Base-by-base conservation (phyloP, 2,329 filamentous ascomycete species). In the Magnaporthales sp. region DNA sequence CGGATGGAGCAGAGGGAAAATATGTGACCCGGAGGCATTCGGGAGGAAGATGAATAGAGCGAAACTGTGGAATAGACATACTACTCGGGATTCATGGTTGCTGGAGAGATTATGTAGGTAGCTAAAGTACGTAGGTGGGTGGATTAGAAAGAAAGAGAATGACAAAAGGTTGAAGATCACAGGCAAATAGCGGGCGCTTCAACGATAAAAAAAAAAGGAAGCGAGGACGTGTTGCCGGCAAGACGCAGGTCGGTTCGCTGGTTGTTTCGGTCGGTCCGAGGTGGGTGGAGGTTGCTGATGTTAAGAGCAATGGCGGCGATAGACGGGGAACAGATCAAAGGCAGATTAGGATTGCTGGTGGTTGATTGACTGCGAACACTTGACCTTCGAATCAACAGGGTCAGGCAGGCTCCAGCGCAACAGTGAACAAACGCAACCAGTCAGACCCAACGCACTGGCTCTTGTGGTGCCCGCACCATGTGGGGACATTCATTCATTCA, bases 31-130 rank as follows among this genome's bases (percentile, higher is more conserved):
- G 13, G 22, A 29, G 9, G 22, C 13, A 11, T 26, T 51, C n/a
- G 15, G 24, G 32, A 13, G 32, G 31, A n/a, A 26, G 62, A 46
- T 29, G 15, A 26, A 56, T 38, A 11, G 24, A 38, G n/a, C 24
- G 29, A 29, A 26, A 27, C 19, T 29, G 62, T 11, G 54, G 38
- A 11, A 56, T 9, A 70, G 67, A 70, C 72, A 69, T 89, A 95
- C 91, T 86, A 95, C 91, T 95, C 91, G 78, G 91, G 91, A 86
- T 95, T 95, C 91, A 95, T 95, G 77, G 74, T 91, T 84, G 75
- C 56, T 27, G 29, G 56, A 60, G 54, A 58, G 56, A 60, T 60
- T 60, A 60, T 60, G 56, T 60, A 60, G 56, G 24, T 60, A 60
- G 56, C 24, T 26, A 60, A 60, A 27, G 24, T 29, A 60, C 24